These are phyloP conservation scores for Leavenworthia alabamica DNA, from an alignment of 345 rosid genomes.

Conservation along the genomic window DNA sequence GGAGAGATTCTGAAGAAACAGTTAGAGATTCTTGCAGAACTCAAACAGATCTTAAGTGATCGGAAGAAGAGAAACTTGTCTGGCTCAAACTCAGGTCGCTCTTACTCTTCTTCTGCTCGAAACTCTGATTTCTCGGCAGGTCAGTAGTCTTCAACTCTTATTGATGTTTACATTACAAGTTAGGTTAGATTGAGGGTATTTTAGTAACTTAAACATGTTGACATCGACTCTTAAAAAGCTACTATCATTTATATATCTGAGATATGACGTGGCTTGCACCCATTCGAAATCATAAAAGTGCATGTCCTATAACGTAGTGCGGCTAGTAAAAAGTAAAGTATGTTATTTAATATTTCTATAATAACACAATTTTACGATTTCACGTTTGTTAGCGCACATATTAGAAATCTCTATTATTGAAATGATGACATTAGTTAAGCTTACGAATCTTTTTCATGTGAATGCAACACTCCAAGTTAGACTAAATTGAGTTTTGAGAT, in stretches of 20 bases:
- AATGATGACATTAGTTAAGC: background rate
- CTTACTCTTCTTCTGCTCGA: conserved; percentile 44
- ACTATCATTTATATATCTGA: conserved; percentile 15
- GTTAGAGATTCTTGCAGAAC: conserved; percentile 52
- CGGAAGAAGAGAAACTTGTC: conserved; percentile 39
- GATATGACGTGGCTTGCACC: conserved; percentile 24
- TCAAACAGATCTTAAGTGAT: conserved; percentile 49
- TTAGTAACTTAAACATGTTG: background rate
- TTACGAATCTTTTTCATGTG: conserved; percentile 10
- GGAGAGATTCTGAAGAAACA: conserved; percentile 73
- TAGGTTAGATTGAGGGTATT: conserved; percentile 19
- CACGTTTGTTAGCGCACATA: background rate
- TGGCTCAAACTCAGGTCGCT: conserved; percentile 33
- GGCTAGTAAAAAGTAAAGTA: conserved; percentile 22
- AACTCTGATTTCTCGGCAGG: conserved; percentile 58
- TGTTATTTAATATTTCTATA: background rate
- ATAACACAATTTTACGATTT: background rate
- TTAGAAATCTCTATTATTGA: background rate
- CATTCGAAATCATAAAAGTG: conserved; percentile 24
- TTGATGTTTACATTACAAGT: conserved; percentile 10
- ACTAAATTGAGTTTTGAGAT: conserved; percentile 14
- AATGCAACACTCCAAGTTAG: too few relatives aligned
- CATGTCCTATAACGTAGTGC: conserved; percentile 28
- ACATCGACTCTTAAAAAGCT: conserved; percentile 26
- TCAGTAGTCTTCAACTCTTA: conserved; percentile 25